Conservation (phyloP, 805 yeast genomes). For the Candida patagonica region DNA sequence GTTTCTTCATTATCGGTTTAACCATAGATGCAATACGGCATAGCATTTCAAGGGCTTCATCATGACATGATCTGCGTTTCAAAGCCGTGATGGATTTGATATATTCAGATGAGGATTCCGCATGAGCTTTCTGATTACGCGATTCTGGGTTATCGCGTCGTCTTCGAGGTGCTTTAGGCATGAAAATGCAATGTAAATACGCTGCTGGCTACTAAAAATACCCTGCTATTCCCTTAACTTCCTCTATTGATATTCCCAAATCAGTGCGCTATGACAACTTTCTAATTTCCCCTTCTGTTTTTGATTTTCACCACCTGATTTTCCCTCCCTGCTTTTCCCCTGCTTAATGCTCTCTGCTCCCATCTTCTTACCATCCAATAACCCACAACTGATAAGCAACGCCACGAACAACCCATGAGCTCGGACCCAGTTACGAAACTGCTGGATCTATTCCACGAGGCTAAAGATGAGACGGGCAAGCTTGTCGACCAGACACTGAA, state of each 20-base stretch:
- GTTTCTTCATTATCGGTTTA: slow-evolving; percentile 68
- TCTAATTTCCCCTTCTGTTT: neutral
- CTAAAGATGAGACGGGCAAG: slow-evolving; percentile 12
- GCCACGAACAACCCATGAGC: neutral
- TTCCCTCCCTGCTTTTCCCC: neutral
- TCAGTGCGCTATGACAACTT: no score
- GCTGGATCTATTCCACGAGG: slow-evolving; percentile 13
- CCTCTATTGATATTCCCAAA: no score
- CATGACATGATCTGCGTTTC: slow-evolving; percentile 37
- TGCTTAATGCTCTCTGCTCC: neutral
- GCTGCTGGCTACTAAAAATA: neutral
- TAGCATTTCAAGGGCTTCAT: slow-evolving; percentile 48
- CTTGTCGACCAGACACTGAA: slow-evolving; percentile 9
- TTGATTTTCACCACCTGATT: neutral
- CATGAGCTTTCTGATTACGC: neutral
- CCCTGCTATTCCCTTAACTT: neutral
- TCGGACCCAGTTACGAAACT: slow-evolving; percentile 16
- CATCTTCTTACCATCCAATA: neutral
- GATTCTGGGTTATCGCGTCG: neutral
- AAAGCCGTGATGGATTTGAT: slow-evolving; percentile 29
- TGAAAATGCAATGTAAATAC: no score
- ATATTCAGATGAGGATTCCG: slow-evolving; percentile 10
- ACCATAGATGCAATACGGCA: slow-evolving; percentile 60
- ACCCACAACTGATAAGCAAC: neutral
- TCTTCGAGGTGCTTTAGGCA: slow-evolving; percentile 1